Evolutionary conservation across 2,329 filamentous ascomycete genomes (phyloP).

Genomic region (Elsinoe batatas): DNA sequence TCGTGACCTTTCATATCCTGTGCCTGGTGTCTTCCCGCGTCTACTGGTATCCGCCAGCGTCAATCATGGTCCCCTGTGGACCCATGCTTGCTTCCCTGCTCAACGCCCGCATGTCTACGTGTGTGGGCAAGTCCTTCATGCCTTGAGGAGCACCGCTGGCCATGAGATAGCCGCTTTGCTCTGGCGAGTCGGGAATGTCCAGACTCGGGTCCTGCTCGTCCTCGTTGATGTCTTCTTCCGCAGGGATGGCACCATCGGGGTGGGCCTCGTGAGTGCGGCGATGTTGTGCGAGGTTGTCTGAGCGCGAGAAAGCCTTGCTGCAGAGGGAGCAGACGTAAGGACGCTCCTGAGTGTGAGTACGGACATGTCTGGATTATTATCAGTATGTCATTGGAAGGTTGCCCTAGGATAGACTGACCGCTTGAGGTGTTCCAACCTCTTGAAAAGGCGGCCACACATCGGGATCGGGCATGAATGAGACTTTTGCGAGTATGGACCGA

Average conservation of each 20-base stretch:
- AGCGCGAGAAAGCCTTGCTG: conserved; percentile 97
- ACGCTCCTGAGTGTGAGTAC: conserved; percentile 98
- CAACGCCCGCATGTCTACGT: conserved; percentile 26
- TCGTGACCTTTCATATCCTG: conserved; percentile 6
- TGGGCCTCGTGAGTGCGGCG: conserved; percentile 72
- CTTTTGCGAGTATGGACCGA: conserved; percentile 93
- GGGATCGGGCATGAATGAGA: conserved; percentile 99
- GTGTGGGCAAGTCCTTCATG: conserved; percentile 21
- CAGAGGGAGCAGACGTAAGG: conserved; percentile 96
- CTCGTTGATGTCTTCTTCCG: conserved; percentile 79
- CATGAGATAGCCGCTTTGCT: conserved; percentile 22
- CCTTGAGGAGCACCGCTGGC: conserved; percentile 11
- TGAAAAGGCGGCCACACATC: conserved; percentile 93
- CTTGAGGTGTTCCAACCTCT: conserved; percentile 98
- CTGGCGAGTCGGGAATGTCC: conserved; percentile 49
- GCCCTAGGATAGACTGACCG: conserved; percentile 57
- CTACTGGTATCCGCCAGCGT: conserved; percentile 34
- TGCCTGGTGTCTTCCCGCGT: neutral
- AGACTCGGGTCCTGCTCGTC: conserved; percentile 77
- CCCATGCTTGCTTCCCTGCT: conserved; percentile 30
- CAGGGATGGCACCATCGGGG: conserved; percentile 52
- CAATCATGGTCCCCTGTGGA: conserved; percentile 34
- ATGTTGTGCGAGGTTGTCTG: conserved; percentile 96
- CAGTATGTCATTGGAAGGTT: conserved; percentile 27
- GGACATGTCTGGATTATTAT: conserved; percentile 67